phyloP scores from a whole-genome alignment of 352 stramenopile genomes.

The Thraustotheca clavata region DNA sequence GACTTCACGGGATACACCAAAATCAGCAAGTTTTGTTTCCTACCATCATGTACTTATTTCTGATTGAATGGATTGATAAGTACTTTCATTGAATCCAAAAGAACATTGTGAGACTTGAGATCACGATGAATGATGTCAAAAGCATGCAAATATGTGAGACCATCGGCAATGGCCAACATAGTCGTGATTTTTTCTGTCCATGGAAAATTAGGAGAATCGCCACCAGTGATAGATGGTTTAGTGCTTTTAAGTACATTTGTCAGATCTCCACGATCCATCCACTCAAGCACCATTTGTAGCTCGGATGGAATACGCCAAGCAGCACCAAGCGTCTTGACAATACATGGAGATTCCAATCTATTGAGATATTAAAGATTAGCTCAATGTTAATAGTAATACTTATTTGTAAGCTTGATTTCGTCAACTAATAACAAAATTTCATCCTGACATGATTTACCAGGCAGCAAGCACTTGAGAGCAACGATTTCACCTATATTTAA shows the following conservation, averaged over 20 bases:
- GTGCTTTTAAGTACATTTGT: slow-evolving; percentile 8
- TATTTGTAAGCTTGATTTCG: slow-evolving; percentile 1
- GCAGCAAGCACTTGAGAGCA: slow-evolving; percentile 10
- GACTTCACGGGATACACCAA: slow-evolving; percentile 23
- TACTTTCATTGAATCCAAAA: slow-evolving; percentile 13
- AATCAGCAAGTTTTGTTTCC: slow-evolving; percentile 60
- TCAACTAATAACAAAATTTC: slow-evolving; percentile 1
- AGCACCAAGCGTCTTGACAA: slow-evolving; percentile 10
- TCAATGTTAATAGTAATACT: not conserved
- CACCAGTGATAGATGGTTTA: not conserved
- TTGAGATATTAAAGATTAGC: not conserved
- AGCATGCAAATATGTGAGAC: slow-evolving; percentile 18
- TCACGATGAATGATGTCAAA: slow-evolving; percentile 20
- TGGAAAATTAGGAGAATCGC: not conserved
- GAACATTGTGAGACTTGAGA: slow-evolving; percentile 17
- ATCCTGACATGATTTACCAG: not conserved
- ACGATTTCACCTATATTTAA: not conserved
- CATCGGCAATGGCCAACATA: slow-evolving; percentile 12
- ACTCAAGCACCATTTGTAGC: slow-evolving; percentile 20
- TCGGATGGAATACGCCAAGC: slow-evolving; percentile 8
- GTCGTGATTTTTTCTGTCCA: slow-evolving; percentile 8
- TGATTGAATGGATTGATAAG: not conserved
- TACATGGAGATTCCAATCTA: slow-evolving; percentile 8
- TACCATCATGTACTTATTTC: not conserved
- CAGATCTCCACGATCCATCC: slow-evolving; percentile 21